A percentile compares a stretch with the other conserved stretches of the same genome.
Evolutionary conservation across 768 basidiomycete genomes (phyloP).

Genomic region (Pleurotus tuber-regium): DNA sequence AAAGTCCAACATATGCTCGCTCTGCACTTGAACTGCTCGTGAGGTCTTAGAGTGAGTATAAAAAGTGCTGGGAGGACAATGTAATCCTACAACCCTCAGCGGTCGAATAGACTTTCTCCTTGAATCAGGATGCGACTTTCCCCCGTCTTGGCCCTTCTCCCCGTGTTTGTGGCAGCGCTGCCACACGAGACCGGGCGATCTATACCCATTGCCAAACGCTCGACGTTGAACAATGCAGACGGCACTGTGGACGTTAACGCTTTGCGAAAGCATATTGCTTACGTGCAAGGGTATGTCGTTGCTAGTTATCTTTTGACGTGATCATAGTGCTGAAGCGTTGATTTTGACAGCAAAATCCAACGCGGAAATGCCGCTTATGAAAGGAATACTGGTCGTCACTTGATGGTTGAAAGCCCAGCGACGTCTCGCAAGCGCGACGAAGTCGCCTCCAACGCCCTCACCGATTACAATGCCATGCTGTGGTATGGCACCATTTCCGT

Average conservation of each 20-base stretch:
- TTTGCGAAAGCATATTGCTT: background rate
- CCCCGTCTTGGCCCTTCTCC: background rate
- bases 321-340: no score
- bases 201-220: slow-evolving; percentile 7
- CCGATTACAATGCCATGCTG: background rate
- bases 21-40: no score
- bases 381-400: background rate
- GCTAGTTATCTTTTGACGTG: no score
- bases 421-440: background rate
- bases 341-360: slow-evolving; percentile 3
- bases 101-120: no score
- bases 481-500: slow-evolving; percentile 13
- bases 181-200: slow-evolving; percentile 1
- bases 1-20: no score
- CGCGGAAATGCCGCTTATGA: slow-evolving; percentile 1
- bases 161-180: background rate
- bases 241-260: slow-evolving; percentile 9
- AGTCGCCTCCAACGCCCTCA: background rate
- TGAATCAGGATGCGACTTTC: background rate
- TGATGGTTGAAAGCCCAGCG: background rate
- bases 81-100: no score
- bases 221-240: background rate
- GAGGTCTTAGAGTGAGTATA: no score
- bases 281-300: slow-evolving; percentile 3
- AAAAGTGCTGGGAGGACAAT: no score